Conservation (phyloP, 768 basidiomycete species). For the Tricholoma sp. region DNA sequence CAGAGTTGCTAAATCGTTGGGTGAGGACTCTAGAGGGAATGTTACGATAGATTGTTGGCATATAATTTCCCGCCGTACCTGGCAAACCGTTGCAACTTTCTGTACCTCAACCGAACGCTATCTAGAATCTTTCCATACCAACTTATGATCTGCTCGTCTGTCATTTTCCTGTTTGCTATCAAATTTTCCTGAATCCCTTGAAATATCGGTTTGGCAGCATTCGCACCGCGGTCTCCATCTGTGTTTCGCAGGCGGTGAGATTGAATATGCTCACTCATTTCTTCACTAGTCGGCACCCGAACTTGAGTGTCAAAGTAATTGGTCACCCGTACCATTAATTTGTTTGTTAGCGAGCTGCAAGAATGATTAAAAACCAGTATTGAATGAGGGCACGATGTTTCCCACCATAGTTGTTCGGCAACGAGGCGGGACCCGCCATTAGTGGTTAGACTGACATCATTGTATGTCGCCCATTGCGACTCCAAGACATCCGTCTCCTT, state of each 20-base stretch:
- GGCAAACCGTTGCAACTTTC: constrained; percentile 92
- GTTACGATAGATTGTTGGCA: not conserved
- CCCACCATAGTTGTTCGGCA: constrained; percentile 93
- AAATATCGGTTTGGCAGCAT: constrained; percentile 27
- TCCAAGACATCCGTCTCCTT: constrained; percentile 98
- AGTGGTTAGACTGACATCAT: constrained; percentile 85
- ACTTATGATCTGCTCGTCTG: constrained; percentile 71
- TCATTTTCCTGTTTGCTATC: constrained; percentile 50
- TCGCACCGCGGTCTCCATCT: constrained; percentile 14
- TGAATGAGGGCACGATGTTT: not conserved
- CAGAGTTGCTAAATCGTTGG: constrained; percentile 89
- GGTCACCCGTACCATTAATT: constrained; percentile 86
- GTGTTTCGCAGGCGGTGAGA: constrained; percentile 12
- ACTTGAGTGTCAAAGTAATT: constrained; percentile 96
- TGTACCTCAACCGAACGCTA: constrained; percentile 83
- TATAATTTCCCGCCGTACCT: constrained; percentile 41
- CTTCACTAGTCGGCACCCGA: constrained; percentile 56
- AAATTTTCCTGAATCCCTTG: constrained; percentile 30
- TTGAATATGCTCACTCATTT: constrained; percentile 22
- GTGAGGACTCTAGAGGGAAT: constrained; percentile 50
- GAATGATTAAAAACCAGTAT: not conserved
- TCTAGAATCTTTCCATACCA: constrained; percentile 96
- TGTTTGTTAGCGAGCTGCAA: constrained; percentile 82
- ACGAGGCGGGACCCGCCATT: constrained; percentile 85
- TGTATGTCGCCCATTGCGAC: constrained; percentile 92